Conservation (phyloP, 495 filamentous ascomycete genomes). For the Penicillium chermesinum region DNA sequence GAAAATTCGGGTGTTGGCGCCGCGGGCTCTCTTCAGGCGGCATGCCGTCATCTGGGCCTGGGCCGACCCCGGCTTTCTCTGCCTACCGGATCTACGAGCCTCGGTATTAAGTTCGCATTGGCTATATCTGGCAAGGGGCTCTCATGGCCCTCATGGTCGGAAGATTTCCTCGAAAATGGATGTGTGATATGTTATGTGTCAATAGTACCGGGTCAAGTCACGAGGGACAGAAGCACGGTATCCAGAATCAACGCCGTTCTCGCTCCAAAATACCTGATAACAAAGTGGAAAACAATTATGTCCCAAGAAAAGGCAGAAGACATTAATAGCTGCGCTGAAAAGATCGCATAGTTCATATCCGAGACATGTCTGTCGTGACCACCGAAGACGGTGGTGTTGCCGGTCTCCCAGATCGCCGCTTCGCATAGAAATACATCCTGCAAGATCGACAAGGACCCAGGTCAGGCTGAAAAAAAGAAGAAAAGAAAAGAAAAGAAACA, state of each 20-base stretch:
- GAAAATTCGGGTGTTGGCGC: conserved; percentile 28
- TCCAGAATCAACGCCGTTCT: background rate
- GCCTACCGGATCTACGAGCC: too few species aligned
- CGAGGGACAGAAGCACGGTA: background rate
- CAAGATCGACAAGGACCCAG: background rate
- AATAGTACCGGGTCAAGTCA: background rate
- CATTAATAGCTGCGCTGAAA: conserved; percentile 7
- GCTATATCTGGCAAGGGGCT: too few species aligned
- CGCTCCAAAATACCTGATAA: too few species aligned
- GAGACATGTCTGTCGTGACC: conserved; percentile 11
- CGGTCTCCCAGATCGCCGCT: conserved; percentile 1
- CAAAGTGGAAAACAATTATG: too few species aligned
- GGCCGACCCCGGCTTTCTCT: background rate
- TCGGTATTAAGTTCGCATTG: too few species aligned
- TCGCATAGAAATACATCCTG: conserved; percentile 16
- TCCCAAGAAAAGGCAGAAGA: background rate
- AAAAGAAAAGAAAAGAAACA: background rate
- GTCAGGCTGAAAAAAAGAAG: conserved; percentile 3
- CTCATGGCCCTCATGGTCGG: too few species aligned
- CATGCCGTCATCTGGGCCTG: conserved; percentile 25
- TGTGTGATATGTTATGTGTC: background rate
- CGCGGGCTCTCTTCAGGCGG: conserved; percentile 18
- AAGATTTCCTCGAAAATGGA: background rate
- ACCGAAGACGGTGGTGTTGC: background rate
- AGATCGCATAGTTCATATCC: conserved; percentile 1